phyloP scores from a whole-genome alignment of 2,329 filamentous ascomycete genomes.

The Ustulina deusta region DNA sequence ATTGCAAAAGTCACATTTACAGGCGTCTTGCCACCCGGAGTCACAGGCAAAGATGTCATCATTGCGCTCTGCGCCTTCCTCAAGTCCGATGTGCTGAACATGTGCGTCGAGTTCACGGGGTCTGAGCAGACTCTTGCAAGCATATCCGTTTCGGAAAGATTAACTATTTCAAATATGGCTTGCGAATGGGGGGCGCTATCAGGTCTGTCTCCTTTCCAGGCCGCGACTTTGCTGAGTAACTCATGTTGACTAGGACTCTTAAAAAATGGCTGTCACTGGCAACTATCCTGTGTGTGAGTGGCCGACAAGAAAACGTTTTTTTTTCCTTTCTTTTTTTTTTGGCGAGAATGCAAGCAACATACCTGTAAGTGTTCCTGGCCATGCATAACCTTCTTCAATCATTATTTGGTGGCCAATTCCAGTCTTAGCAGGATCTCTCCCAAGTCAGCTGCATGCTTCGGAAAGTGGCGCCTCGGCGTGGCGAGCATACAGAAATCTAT shows the following conservation, averaged over 20 bases:
- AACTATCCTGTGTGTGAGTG: background rate
- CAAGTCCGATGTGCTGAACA: background rate
- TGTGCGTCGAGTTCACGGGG: background rate
- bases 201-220: background rate
- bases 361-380: conserved; percentile 87
- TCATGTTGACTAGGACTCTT: no score
- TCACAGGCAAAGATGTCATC: conserved; percentile 95
- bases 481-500: conserved; percentile 6
- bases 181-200: background rate
- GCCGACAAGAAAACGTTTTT: no score
- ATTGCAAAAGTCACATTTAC: conserved; percentile 83
- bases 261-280: no score
- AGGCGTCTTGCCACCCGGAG: conserved; percentile 79
- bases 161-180: background rate
- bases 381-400: conserved; percentile 81
- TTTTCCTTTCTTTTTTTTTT: no score
- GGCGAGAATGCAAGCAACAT: conserved; percentile 80
- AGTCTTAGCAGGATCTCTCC: conserved; percentile 6
- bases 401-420: conserved; percentile 94
- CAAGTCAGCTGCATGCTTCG: background rate
- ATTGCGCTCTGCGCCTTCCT: conserved; percentile 75
- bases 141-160: background rate
- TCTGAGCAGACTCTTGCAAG: background rate
- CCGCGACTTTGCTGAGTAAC: no score
- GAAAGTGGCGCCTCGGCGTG: background rate